Evolutionary conservation across 345 rosid genomes (phyloP), one percentile per base, ranked within the genome.

Genomic region (Aquilaria sinensis): DNA sequence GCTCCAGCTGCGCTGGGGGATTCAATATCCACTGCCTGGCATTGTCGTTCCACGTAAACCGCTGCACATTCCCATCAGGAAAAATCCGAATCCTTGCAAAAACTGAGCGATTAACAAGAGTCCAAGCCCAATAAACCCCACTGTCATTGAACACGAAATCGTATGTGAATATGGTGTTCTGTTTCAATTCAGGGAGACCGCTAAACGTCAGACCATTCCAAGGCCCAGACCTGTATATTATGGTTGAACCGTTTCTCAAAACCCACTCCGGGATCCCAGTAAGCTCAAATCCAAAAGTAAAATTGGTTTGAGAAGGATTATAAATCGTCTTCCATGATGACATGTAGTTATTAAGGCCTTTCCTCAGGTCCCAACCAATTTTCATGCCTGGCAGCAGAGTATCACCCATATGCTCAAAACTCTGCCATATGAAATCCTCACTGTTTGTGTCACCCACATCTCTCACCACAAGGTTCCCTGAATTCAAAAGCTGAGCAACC

Each of bases 351-450:
- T 56, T 64, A 32, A 56, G 51, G 47, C 76, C 74, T 0, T 57
- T 64, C 13, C 34, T 31, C 43, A 63, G 54, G 61, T 78, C 68
- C 73, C 68, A 61, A 5, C 89, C 85, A 0, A 83, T 37, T 62
- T 81, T 83, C 84, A 83, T 81, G 12, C 66, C 82, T 0, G 86
- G 75, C 14, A 83, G 62, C 31, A 81, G 10, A 14, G 83, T 76
- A 58, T 81, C 71, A 2, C 75, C 67, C 1, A 79, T 83, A 56
- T 72, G 12, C 53, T 83, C 89, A 47, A 83, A 83, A 60, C 85
- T 81, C 64, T 81, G 82, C 89, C 86, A 81, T 16, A 83, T 29
- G 29, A 48, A 58, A 51, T 46, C 37, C 12, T 23, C 23, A 23
- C 23, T 23, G 23, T 9, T 32, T 30, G 12, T 59, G 5, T 56